These are phyloP conservation scores for Globisporangium mamillatum DNA, from an alignment of 352 stramenopile genomes.

Conservation along the genomic window DNA sequence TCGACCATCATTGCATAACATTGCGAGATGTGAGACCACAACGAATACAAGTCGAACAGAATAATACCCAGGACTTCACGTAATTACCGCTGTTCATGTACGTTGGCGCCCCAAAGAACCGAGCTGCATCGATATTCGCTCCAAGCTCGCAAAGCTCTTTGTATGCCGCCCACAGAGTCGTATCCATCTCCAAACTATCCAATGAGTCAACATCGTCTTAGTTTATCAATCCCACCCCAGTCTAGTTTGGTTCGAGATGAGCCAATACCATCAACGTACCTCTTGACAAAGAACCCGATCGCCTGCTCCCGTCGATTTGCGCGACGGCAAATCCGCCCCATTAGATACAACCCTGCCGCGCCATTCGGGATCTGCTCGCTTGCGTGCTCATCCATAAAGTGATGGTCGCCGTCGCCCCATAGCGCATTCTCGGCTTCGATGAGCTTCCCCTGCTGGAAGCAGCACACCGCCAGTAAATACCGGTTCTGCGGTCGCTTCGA, in stretches of 20 bases:
- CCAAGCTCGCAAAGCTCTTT: slow-evolving; percentile 93
- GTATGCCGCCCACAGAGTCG: slow-evolving; percentile 91
- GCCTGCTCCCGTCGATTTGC: slow-evolving; percentile 89
- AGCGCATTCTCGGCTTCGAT: slow-evolving; percentile 91
- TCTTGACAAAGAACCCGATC: slow-evolving; percentile 88
- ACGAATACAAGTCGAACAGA: neutral
- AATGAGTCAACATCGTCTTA: neutral
- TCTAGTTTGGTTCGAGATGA: neutral
- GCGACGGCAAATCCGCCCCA: slow-evolving; percentile 89
- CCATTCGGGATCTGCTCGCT: slow-evolving; percentile 74
- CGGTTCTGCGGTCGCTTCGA: slow-evolving; percentile 47
- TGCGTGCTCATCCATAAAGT: slow-evolving; percentile 21
- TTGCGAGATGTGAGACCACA: neutral
- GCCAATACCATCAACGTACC: slow-evolving; percentile 32
- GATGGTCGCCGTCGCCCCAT: slow-evolving; percentile 37
- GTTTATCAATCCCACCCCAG: neutral
- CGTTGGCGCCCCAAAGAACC: slow-evolving; percentile 59
- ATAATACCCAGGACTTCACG: too few species aligned
- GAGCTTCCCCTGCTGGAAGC: slow-evolving; percentile 64
- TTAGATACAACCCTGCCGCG: slow-evolving; percentile 88
- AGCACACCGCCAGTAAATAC: slow-evolving; percentile 69
- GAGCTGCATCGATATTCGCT: slow-evolving; percentile 53
- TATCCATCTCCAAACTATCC: slow-evolving; percentile 85
- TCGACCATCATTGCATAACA: neutral
- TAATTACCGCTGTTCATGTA: slow-evolving; percentile 33